Base-by-base conservation (phyloP, 2,329 filamentous ascomycete genomes). In the Colletotrichum horii region DNA sequence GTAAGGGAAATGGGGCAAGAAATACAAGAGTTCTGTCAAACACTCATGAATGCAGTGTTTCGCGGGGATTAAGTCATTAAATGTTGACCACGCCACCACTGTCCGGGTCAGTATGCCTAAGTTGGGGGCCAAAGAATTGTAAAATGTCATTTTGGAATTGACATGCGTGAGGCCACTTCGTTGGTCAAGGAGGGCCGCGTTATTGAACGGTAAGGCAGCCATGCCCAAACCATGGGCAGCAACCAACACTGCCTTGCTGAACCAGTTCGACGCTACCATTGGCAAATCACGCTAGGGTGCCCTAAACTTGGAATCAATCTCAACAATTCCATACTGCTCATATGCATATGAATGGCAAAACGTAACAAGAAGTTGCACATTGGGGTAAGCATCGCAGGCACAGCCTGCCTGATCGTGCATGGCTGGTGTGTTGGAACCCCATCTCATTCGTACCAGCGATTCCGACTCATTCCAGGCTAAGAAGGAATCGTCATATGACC, bases 81-180 rank as follows among this genome's bases (percentile, higher is more conserved):
- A 52, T 52, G 0, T 14, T 0, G 0, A 0, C 43, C 43, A 52
- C 43, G 6, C n/a, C 0, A 52, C 0, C n/a, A 14, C 43, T 52
- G n/a, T 0, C 12, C 12, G 43, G n/a, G 43, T 52, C 43, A 0
- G 0, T 52, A 22, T 0, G 11, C 43, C 43, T 52, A 0, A 6
- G 0, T 14, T 52, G n/a, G n/a, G 43, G 43, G 43, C n/a, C 43
- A 1, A 28, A 12, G 0, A 58, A 6, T 26, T 0, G n/a, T 3
- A 58, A 58, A 28, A 28, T 58, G 5, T 28, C 24, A 6, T 0
- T 58, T 58, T 58, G 6, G 22, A 55, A 15, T 8, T 55, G 67
- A 56, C 0, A 36, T 56, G n/a, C 14, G 36, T 15, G 67, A 55
- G 26, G 19, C 34, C 43, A 26, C 38, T 8, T 48, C 8, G 15